phyloP scores from a whole-genome alignment of 2,329 filamentous ascomycete species.

The Tolypocladium pustulatum region DNA sequence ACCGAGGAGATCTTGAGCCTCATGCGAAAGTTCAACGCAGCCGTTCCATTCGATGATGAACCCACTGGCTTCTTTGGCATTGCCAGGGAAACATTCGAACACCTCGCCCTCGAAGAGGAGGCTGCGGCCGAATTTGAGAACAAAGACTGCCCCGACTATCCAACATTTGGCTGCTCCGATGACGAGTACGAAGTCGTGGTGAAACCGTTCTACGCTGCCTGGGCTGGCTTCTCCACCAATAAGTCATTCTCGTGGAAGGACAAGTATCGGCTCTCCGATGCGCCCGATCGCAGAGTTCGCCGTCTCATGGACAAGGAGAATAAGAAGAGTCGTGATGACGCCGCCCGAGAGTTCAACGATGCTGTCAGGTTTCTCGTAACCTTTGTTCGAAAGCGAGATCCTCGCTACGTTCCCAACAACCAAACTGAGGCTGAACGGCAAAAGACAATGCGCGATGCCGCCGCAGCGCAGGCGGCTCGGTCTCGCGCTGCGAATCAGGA shows the following conservation, averaged over 20 bases:
- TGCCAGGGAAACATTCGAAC: constrained; percentile 65
- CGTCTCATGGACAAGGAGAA: constrained; percentile 95
- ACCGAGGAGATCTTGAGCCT: constrained; percentile 68
- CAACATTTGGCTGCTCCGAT: constrained; percentile 68
- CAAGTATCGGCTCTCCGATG: constrained; percentile 70
- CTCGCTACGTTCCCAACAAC: constrained; percentile 66
- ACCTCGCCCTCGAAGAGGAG: constrained; percentile 70
- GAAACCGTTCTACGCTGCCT: constrained; percentile 69
- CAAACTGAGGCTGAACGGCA: constrained; percentile 76
- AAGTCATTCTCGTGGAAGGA: constrained; percentile 91
- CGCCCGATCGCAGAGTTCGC: constrained; percentile 72
- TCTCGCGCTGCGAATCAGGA: constrained; percentile 73
- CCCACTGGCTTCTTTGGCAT: constrained; percentile 78
- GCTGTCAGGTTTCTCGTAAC: constrained; percentile 75
- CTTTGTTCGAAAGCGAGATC: constrained; percentile 87
- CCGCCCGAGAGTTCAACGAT: constrained; percentile 81
- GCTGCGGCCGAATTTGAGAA: constrained; percentile 62
- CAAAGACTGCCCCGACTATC: constrained; percentile 54
- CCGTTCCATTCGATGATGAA: constrained; percentile 69
- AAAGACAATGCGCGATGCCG: constrained; percentile 63
- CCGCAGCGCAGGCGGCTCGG: constrained; percentile 73
- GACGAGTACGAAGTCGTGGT: constrained; percentile 70
- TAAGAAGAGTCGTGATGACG: constrained; percentile 70
- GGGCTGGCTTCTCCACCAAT: constrained; percentile 71
- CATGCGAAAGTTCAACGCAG: constrained; percentile 70